phyloP scores from a whole-genome alignment of 2,329 filamentous ascomycete species.

The Pseudocercospora pini-densiflorae region DNA sequence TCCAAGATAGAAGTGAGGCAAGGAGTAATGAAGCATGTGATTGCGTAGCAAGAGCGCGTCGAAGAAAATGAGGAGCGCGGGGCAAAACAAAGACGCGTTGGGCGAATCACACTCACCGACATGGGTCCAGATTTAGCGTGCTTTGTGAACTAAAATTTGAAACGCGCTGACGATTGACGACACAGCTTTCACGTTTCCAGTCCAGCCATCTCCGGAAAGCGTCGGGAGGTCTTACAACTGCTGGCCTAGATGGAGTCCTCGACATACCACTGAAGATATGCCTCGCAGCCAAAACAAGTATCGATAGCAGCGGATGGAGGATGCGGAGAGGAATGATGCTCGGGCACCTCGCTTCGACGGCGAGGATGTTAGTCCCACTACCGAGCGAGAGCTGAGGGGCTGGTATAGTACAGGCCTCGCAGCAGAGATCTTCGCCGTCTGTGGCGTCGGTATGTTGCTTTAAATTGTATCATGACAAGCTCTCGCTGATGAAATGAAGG shows the following conservation, averaged over 20 bases:
- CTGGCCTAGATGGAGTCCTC: not conserved
- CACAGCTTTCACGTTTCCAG: not conserved
- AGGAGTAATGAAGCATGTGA: not conserved
- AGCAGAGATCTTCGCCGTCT: slow-evolving; percentile 94
- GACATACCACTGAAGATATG: not conserved
- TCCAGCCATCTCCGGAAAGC: not conserved
- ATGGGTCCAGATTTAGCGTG: not conserved
- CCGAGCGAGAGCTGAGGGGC: slow-evolving; percentile 34
- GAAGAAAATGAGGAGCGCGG: not conserved
- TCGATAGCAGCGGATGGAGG: not conserved
- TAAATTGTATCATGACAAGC: slow-evolving; percentile 22
- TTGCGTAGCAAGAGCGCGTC: slow-evolving; percentile 1
- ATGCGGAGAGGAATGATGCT: not conserved
- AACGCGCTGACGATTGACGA: not conserved
- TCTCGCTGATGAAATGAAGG: slow-evolving; percentile 53
- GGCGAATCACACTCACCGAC: slow-evolving; percentile 1
- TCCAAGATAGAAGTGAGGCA: not conserved
- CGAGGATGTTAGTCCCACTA: slow-evolving; percentile 34
- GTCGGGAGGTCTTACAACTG: not conserved
- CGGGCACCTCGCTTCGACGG: slow-evolving; percentile 33
- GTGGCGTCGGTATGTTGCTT: slow-evolving; percentile 69
- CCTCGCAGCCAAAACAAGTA: not conserved
- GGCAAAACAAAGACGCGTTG: not conserved
- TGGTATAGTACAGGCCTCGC: slow-evolving; percentile 59
- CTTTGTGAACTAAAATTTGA: not conserved